These are phyloP conservation scores for Casaregolazyma lundiana DNA, from an alignment of 1,139 yeast genomes.

Conservation along the genomic window DNA sequence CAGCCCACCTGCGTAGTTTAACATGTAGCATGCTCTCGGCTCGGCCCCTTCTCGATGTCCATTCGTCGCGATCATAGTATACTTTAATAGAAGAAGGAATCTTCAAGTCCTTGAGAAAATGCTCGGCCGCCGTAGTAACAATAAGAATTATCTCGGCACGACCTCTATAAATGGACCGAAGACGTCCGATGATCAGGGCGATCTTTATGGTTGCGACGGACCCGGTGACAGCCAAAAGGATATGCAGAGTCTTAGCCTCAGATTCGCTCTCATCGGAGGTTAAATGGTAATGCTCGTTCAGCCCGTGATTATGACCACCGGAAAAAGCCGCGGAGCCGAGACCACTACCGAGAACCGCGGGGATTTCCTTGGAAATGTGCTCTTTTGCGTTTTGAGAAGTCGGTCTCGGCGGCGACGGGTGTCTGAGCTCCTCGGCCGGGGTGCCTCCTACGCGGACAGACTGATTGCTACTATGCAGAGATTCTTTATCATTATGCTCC, in stretches of 20 bases:
- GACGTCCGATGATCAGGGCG: constrained; percentile 23
- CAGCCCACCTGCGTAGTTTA: constrained; percentile 93
- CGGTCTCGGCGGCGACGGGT: background rate
- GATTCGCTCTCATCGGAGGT: constrained; percentile 7
- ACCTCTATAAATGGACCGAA: constrained; percentile 22
- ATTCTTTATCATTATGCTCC: background rate
- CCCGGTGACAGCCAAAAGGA: constrained; percentile 88
- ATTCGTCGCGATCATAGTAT: constrained; percentile 93
- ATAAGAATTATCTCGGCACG: constrained; percentile 75
- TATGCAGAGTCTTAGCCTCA: constrained; percentile 41
- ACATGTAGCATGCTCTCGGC: constrained; percentile 78
- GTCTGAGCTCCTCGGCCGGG: background rate
- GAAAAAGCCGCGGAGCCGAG: constrained; percentile 6
- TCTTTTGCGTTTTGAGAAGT: background rate
- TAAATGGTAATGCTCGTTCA: constrained; percentile 3
- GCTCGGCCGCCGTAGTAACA: constrained; percentile 77
- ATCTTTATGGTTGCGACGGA: constrained; percentile 94
- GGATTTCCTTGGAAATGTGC: constrained; percentile 5
- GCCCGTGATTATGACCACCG: constrained; percentile 9
- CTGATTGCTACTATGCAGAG: background rate
- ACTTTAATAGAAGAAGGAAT: constrained; percentile 78
- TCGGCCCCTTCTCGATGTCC: constrained; percentile 52
- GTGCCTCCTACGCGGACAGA: background rate
- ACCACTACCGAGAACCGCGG: constrained; percentile 5
- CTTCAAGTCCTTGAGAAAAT: constrained; percentile 70